Base-by-base conservation (phyloP, 2,329 filamentous ascomycete genomes). In the Blastomyces emzantsi region DNA sequence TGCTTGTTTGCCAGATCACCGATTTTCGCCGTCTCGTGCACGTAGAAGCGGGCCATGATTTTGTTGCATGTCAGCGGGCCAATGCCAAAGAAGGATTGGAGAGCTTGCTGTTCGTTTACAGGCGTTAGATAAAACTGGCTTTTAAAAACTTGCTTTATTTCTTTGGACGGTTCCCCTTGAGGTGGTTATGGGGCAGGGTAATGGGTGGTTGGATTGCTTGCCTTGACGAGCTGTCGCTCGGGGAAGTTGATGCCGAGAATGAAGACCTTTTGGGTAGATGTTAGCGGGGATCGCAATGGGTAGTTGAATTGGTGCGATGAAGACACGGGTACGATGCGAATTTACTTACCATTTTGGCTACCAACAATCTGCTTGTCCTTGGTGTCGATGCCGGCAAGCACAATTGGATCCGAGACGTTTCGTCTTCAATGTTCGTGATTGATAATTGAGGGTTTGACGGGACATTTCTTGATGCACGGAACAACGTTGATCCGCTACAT, bases 1-100 rank as follows among this genome's bases (percentile, higher is more conserved):
- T 91, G 92, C 74, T 89, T 87, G 65, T 87, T 85, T 55, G 85
- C 82, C 25, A 99, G 79, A 8, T 85, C 82, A 74, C 89, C 90
- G 69, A 97, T 82, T 72, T 87, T 89, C 68, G 90, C 89, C 64
- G 85, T 87, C 39, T 90, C 87, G 79, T 96, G 90, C 73, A 99
- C 95, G 70, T 88, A 87, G 79, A 91, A 88, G 72, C 90, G 92
- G 68, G 94, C 90, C 81, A 97, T 88, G 70, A 99, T 87, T 54
- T 87, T 86, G 60, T 83, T 78, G 62, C 89, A 89, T 43, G 84
- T 79, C 68, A 85, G 82, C 49, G 86, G 83, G 8, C 92, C 92
- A 65, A 97, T 83, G 66, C 89, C 90, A 75, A 95, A 97, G 82
- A 97, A 96, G 64, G 83, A 84, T 76, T 90, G 84, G 68, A 99